Evolutionary conservation across 2,329 filamentous ascomycete genomes (phyloP).

Genomic region (Penicillium hesseltinei): DNA sequence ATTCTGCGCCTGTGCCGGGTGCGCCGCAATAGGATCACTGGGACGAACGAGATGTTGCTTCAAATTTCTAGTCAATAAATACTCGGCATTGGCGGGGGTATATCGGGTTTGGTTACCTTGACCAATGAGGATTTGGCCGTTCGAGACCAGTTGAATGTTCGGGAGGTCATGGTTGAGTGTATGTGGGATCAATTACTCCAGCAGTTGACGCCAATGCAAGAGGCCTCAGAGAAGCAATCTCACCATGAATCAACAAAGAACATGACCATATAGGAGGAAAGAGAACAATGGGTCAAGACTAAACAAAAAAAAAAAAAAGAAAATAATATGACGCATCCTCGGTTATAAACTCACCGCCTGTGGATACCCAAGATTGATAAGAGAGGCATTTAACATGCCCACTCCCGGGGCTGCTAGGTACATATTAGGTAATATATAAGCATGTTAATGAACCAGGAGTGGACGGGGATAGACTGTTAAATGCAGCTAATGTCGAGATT

Average conservation of each 20-base stretch:
- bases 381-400: slow-evolving; percentile 3
- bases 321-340: slow-evolving; percentile 11
- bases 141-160: slow-evolving; percentile 32
- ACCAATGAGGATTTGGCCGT: slow-evolving; percentile 29
- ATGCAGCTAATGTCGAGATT: no score
- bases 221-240: not conserved
- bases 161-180: slow-evolving; percentile 35
- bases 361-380: slow-evolving; percentile 12
- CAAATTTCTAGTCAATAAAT: slow-evolving; percentile 10
- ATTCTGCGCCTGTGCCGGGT: slow-evolving; percentile 16
- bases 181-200: slow-evolving; percentile 5
- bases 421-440: no score
- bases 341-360: slow-evolving; percentile 11
- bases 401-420: not conserved
- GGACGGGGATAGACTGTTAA: no score
- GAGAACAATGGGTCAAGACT: slow-evolving; percentile 1
- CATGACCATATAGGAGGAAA: not conserved
- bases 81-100: not conserved
- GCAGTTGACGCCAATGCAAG: not conserved
- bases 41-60: slow-evolving; percentile 24
- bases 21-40: slow-evolving; percentile 12
- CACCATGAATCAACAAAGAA: slow-evolving; percentile 16
- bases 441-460: not conserved
- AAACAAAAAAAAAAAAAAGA: slow-evolving; percentile 3
- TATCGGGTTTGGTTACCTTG: slow-evolving; percentile 24